Evolutionary conservation across 1,284 basidiomycete species (phyloP).

Genomic region (Takashimella tepidaria): DNA sequence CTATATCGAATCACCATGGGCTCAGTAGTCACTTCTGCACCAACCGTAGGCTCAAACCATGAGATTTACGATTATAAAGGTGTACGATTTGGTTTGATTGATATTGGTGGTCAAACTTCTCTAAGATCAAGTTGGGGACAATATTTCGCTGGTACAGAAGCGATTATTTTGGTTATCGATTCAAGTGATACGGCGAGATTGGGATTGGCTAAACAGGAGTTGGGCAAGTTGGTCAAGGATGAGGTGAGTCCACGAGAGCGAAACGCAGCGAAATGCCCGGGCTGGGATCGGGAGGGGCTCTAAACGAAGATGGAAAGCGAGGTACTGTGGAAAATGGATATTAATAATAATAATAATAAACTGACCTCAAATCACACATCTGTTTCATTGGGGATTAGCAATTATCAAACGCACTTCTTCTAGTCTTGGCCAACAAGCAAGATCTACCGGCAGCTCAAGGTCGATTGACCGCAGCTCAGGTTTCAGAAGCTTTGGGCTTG

Average conservation of each 20-base stretch:
- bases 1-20: slow-evolving; percentile 54
- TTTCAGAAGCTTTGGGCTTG: slow-evolving; percentile 50
- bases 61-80: slow-evolving; percentile 52
- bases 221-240: slow-evolving; percentile 45
- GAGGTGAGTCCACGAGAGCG: slow-evolving; percentile 40
- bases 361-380: not conserved
- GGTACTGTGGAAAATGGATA: too few relatives aligned
- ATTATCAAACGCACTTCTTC: slow-evolving; percentile 45
- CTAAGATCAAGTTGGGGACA: slow-evolving; percentile 48
- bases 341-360: not conserved
- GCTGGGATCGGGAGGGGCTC: not conserved
- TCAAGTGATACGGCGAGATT: slow-evolving; percentile 51
- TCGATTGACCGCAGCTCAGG: slow-evolving; percentile 49
- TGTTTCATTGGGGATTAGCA: slow-evolving; percentile 31
- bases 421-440: slow-evolving; percentile 54
- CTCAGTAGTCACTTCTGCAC: slow-evolving; percentile 51
- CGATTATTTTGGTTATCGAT: slow-evolving; percentile 53
- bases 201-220: slow-evolving; percentile 48
- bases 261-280: too few relatives aligned
- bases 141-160: slow-evolving; percentile 49
- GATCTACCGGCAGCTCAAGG: slow-evolving; percentile 47
- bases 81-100: slow-evolving; percentile 50
- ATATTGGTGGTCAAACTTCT: slow-evolving; percentile 51
- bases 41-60: slow-evolving; percentile 51
- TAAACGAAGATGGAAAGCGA: too few relatives aligned